Percentiles rank a stretch among this genome's conserved stretches.
These are phyloP conservation scores for Neurospora sp. DNA, from an alignment of 495 filamentous ascomycete genomes.

Conservation along the genomic window DNA sequence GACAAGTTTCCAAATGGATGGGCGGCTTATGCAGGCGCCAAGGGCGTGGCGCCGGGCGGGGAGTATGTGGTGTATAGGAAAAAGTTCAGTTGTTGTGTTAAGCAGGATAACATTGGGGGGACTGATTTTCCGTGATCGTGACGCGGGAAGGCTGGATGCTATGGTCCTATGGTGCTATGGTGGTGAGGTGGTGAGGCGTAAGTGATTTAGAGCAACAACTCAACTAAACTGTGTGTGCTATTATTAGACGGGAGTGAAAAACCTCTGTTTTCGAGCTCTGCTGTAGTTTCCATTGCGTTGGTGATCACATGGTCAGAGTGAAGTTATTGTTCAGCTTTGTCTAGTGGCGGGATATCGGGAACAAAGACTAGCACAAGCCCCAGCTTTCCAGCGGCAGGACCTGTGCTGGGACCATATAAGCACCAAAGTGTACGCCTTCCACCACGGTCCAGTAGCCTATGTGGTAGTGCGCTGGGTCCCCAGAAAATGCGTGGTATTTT, in stretches of 20 bases:
- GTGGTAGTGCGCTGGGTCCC: too few relatives aligned
- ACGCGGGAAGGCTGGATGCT: background rate
- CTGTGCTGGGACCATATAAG: too few relatives aligned
- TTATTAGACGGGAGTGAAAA: background rate
- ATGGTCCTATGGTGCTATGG: background rate
- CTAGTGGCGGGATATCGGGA: background rate
- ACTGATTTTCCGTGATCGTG: background rate
- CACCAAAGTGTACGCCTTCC: too few relatives aligned
- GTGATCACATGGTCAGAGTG: background rate
- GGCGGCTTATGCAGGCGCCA: background rate
- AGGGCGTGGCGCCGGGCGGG: background rate
- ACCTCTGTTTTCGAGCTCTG: background rate
- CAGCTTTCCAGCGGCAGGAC: too few relatives aligned
- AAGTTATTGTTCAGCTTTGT: background rate
- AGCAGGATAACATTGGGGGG: background rate
- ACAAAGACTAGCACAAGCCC: background rate
- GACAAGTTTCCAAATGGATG: background rate
- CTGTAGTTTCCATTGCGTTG: background rate
- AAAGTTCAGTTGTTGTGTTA: background rate
- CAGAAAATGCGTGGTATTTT: too few relatives aligned
- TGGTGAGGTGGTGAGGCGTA: background rate
- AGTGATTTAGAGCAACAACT: background rate
- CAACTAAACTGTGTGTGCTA: background rate
- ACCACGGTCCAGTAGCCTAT: too few relatives aligned
- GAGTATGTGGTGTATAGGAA: background rate